phyloP scores from a whole-genome alignment of 148 eudicot genomes.

The Cornus suecica region DNA sequence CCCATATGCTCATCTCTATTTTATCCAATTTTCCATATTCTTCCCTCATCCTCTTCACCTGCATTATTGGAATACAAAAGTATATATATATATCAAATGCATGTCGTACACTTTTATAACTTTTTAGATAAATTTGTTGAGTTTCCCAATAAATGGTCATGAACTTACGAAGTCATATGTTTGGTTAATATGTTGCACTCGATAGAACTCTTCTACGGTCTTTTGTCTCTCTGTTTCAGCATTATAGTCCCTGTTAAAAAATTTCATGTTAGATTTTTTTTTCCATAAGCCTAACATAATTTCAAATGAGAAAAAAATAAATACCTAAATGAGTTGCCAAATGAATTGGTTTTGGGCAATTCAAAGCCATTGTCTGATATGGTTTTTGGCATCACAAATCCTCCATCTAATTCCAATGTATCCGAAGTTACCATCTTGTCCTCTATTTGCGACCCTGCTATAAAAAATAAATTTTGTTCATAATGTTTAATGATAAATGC shows the following conservation, averaged over 20 bases:
- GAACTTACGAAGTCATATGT: conserved; percentile 57
- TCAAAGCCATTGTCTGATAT: conserved; percentile 24
- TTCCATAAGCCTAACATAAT: neutral
- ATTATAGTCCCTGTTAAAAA: conserved; percentile 52
- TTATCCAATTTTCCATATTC: conserved; percentile 64
- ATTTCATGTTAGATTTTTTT: neutral
- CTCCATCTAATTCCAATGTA: conserved; percentile 38
- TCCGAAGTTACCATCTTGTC: conserved; percentile 13
- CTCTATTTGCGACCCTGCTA: conserved; percentile 9
- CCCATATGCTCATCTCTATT: conserved; percentile 91
- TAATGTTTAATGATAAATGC: too few relatives aligned
- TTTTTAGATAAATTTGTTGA: neutral
- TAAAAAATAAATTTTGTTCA: too few relatives aligned
- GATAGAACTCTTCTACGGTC: conserved; percentile 57
- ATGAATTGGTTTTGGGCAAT: conserved; percentile 48
- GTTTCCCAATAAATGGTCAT: neutral
- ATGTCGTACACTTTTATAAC: neutral
- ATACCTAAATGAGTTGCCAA: conserved; percentile 61
- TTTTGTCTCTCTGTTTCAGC: conserved; percentile 54
- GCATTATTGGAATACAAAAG: conserved; percentile 7
- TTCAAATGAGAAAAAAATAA: neutral
- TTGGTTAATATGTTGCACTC: conserved; percentile 60
- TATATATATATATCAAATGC: neutral
- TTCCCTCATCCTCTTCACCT: conserved; percentile 80
- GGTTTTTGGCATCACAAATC: conserved; percentile 28